Evolutionary conservation across 2,329 filamentous ascomycete species (phyloP).

Genomic region (Botrytis cinerea): DNA sequence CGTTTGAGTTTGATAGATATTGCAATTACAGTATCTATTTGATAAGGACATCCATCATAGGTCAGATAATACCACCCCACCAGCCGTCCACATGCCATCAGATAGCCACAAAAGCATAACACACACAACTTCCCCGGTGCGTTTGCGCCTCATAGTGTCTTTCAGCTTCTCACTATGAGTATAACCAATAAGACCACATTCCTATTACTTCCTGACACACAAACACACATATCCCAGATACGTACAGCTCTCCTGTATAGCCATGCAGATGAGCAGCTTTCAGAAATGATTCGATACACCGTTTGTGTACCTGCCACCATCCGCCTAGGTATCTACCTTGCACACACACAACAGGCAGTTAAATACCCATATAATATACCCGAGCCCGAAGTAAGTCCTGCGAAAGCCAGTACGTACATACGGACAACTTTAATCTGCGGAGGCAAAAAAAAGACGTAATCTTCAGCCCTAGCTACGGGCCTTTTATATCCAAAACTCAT

Average conservation of each 20-base stretch:
- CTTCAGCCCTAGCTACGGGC: background rate
- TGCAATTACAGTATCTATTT: background rate
- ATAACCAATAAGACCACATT: background rate
- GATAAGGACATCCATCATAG: background rate
- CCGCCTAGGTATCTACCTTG: background rate
- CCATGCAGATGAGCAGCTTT: background rate
- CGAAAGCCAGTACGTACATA: background rate
- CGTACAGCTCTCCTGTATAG: background rate
- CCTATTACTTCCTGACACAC: background rate
- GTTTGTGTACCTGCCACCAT: background rate
- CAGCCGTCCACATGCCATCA: background rate
- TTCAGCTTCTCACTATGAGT: background rate
- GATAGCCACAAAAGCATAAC: background rate
- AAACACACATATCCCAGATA: background rate
- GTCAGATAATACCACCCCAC: background rate
- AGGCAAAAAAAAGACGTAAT: background rate
- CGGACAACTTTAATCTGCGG: background rate
- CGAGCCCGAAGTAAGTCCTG: background rate
- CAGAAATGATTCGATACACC: background rate
- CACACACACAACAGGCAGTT: background rate
- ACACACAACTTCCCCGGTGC: background rate
- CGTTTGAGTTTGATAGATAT: conserved; percentile 7
- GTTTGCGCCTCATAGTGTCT: background rate
- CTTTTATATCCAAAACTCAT: background rate
- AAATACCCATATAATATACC: background rate